These are phyloP conservation scores for Monosporascus sp. DNA, from an alignment of 2,329 filamentous ascomycete species.

Conservation along the genomic window DNA sequence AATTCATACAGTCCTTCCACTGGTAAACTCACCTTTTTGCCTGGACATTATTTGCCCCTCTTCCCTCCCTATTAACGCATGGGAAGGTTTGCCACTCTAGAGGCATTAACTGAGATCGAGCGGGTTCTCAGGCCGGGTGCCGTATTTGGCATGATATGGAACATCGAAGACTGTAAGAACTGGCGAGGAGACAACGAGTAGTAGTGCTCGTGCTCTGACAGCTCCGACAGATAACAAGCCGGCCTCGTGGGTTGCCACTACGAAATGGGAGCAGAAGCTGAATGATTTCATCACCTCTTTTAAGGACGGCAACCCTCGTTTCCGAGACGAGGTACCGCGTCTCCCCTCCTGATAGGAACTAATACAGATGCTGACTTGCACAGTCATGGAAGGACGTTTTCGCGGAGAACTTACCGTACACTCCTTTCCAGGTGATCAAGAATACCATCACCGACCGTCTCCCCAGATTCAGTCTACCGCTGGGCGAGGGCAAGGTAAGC, in stretches of 20 bases:
- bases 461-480: conserved; percentile 54
- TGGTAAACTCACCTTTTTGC: conserved; percentile 39
- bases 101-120: conserved; percentile 60
- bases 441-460: conserved; percentile 33
- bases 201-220: conserved; percentile 3
- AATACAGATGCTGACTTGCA: neutral
- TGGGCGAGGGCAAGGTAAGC: conserved; percentile 50
- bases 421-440: conserved; percentile 45
- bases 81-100: conserved; percentile 60
- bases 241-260: conserved; percentile 46
- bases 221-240: conserved; percentile 57
- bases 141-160: conserved; percentile 66
- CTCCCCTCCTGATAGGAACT: neutral
- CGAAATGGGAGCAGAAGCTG: conserved; percentile 56
- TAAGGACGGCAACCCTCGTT: conserved; percentile 57
- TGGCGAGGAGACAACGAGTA: neutral
- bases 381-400: conserved; percentile 59
- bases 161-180: conserved; percentile 61
- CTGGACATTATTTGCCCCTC: neutral
- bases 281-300: conserved; percentile 53
- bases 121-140: conserved; percentile 57
- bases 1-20: conserved; percentile 28
- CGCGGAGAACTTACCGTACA: conserved; percentile 49
- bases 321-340: conserved; percentile 47
- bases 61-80: conserved; percentile 1